phyloP scores from a whole-genome alignment of 148 eudicot species.

The Rhododendron simsii region DNA sequence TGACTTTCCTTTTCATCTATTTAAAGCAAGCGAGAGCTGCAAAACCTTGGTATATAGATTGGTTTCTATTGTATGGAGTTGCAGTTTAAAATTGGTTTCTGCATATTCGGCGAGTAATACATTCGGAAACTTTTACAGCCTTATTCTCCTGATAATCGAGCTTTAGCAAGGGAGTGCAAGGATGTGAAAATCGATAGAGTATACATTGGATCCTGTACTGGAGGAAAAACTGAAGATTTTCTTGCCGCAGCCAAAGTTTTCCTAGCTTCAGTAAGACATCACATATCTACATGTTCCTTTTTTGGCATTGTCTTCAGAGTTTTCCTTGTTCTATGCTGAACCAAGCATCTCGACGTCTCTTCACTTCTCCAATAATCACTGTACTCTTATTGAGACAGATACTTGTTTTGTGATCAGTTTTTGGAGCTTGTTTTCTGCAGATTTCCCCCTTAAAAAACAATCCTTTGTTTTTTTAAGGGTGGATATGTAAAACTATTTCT shows the following conservation, averaged over 20 bases:
- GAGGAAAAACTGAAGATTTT: constrained; percentile 97
- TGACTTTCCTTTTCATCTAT: background rate
- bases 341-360: background rate
- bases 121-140: constrained; percentile 47
- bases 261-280: constrained; percentile 68
- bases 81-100: background rate
- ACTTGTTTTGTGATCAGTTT: background rate
- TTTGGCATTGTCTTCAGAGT: background rate
- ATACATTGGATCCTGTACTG: constrained; percentile 96
- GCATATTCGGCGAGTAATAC: background rate
- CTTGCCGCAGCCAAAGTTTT: constrained; percentile 91
- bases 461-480: background rate
- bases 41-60: background rate
- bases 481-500: background rate
- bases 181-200: constrained; percentile 98
- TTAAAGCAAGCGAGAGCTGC: background rate
- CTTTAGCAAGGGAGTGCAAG: constrained; percentile 91
- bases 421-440: background rate
- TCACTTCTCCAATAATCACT: background rate
- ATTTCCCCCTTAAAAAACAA: background rate
- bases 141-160: constrained; percentile 98
- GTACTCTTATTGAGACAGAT: background rate
- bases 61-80: background rate
- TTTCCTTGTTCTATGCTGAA: constrained; percentile 1
- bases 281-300: background rate